These are phyloP conservation scores for Anacardium occidentale DNA, from an alignment of 345 rosid genomes.

Conservation along the genomic window DNA sequence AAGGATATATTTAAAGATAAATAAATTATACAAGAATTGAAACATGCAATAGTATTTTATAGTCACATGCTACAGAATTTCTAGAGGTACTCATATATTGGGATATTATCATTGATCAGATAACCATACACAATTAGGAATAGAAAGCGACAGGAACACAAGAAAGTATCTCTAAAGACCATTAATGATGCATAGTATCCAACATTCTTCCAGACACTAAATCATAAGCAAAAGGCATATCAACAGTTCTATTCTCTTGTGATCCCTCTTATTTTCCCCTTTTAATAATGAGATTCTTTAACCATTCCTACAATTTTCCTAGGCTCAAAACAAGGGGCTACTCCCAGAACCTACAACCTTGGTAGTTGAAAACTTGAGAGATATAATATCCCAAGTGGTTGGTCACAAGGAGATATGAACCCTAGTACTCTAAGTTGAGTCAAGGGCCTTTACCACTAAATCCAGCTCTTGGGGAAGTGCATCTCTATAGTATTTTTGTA, in stretches of 20 bases:
- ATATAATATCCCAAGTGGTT: not conserved
- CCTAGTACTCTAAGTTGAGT: not conserved
- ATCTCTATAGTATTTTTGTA: conserved; percentile 22
- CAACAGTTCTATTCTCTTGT: no score
- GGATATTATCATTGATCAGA: not conserved
- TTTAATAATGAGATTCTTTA: no score
- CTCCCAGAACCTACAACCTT: no score
- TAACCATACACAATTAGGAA: not conserved
- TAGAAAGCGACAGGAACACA: not conserved
- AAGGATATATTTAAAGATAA: not conserved
- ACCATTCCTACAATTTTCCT: no score
- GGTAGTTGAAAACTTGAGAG: no score
- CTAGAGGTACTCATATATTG: not conserved
- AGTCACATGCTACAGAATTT: not conserved
- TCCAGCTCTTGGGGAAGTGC: conserved; percentile 23
- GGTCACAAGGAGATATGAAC: not conserved
- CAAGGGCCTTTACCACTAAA: not conserved
- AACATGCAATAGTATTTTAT: not conserved
- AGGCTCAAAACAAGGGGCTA: no score
- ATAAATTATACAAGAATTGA: not conserved
- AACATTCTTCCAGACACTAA: not conserved
- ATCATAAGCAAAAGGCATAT: not conserved
- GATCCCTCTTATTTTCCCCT: no score
- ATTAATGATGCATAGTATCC: not conserved
- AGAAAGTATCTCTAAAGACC: not conserved